phyloP scores from a whole-genome alignment of 2,329 filamentous ascomycete species.

The Botrytis fabae region DNA sequence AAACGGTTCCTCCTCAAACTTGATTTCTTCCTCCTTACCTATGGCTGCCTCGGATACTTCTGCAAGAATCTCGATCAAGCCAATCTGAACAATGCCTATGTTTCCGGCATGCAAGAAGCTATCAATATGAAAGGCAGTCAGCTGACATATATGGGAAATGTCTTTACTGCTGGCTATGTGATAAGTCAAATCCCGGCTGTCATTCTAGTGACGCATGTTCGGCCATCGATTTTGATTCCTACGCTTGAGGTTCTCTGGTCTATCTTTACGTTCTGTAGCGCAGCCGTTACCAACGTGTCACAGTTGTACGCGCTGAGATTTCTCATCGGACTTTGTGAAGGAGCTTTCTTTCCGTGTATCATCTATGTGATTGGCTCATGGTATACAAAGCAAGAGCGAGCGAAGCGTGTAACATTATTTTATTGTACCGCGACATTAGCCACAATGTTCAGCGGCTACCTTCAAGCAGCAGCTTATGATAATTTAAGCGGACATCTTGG shows the following conservation, averaged over 20 bases:
- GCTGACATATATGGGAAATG: constrained; percentile 53
- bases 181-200: constrained; percentile 33
- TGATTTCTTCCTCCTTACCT: constrained; percentile 50
- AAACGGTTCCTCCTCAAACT: constrained; percentile 51
- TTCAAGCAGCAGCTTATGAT: constrained; percentile 46
- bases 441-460: constrained; percentile 47
- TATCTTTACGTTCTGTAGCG: constrained; percentile 33
- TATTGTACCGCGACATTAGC: constrained; percentile 54
- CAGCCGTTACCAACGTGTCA: constrained; percentile 37
- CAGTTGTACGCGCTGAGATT: constrained; percentile 48
- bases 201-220: constrained; percentile 30
- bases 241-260: constrained; percentile 34
- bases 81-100: constrained; percentile 44
- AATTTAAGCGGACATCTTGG: constrained; percentile 44
- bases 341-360: constrained; percentile 32
- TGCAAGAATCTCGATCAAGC: constrained; percentile 48
- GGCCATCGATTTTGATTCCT: constrained; percentile 35
- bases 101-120: constrained; percentile 50
- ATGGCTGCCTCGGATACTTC: constrained; percentile 49
- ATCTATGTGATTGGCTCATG: constrained; percentile 49
- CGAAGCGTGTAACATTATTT: constrained; percentile 56
- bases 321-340: constrained; percentile 45
- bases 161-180: constrained; percentile 50
- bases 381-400: constrained; percentile 48
- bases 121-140: constrained; percentile 53